Conservation (phyloP, 495 filamentous ascomycete species). For the Cairneyella variabilis region DNA sequence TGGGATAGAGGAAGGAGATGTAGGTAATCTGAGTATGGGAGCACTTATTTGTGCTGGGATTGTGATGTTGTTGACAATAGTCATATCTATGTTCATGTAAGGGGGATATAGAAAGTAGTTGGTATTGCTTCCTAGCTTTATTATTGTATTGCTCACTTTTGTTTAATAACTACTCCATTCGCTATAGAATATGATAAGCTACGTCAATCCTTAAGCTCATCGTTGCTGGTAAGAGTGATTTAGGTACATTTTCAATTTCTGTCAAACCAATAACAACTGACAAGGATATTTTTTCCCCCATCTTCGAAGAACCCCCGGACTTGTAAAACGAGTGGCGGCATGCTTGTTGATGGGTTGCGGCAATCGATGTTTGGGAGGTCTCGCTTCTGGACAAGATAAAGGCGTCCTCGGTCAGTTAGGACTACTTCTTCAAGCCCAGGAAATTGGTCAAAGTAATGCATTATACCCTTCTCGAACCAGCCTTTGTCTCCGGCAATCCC, state of each 20-base stretch:
- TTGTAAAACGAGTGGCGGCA: no score
- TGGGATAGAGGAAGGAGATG: conserved; percentile 18
- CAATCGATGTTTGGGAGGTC: no score
- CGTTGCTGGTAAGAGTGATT: not conserved
- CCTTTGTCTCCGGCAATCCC: no score
- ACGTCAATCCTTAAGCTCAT: not conserved
- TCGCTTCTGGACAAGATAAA: no score
- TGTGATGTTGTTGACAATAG: conserved; percentile 17
- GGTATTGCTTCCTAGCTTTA: not conserved
- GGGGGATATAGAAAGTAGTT: not conserved
- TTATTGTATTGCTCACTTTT: not conserved
- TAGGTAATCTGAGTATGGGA: conserved; percentile 8
- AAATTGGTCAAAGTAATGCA: no score
- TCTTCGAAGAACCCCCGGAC: no score
- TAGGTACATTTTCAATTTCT: not conserved
- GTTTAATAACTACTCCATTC: not conserved
- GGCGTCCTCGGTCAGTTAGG: no score
- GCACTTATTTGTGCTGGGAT: conserved; percentile 13
- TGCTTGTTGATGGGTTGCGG: no score
- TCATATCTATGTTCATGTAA: conserved; percentile 11
- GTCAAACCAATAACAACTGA: no score
- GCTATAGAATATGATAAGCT: not conserved
- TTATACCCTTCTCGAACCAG: no score
- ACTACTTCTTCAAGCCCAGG: no score
- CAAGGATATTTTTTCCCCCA: no score